Conservation (phyloP, 2,329 filamentous ascomycete genomes). For the Ophiocordyceps camponoti-saundersi region DNA sequence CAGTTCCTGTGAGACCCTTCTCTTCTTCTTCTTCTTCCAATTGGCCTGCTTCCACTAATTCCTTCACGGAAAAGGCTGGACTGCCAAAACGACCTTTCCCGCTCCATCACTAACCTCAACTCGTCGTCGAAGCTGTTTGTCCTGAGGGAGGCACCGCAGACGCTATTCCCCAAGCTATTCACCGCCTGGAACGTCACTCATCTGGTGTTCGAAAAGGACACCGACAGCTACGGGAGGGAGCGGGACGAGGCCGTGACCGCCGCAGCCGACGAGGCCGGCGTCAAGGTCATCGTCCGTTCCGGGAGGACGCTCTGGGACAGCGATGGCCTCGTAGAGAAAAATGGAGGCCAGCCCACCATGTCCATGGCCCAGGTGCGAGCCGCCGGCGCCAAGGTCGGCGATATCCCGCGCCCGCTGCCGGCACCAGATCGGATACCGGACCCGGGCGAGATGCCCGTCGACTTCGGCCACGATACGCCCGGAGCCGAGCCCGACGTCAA, state of each 20-base stretch:
- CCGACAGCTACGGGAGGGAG: constrained; percentile 52
- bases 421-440: constrained; percentile 43
- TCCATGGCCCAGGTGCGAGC: constrained; percentile 49
- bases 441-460: constrained; percentile 43
- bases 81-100: constrained; percentile 54
- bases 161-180: constrained; percentile 55
- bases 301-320: constrained; percentile 61
- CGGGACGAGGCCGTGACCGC: constrained; percentile 42
- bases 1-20: constrained; percentile 39
- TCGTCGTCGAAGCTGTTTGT: constrained; percentile 54
- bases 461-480: constrained; percentile 36
- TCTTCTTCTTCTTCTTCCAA: background rate
- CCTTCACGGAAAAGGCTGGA: constrained; percentile 33
- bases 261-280: constrained; percentile 46
- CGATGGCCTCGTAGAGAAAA: constrained; percentile 47
- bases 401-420: constrained; percentile 42
- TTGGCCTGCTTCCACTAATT: background rate
- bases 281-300: constrained; percentile 45
- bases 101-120: constrained; percentile 52
- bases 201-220: constrained; percentile 65
- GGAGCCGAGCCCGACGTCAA: constrained; percentile 40
- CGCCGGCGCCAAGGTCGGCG: constrained; percentile 45
- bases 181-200: constrained; percentile 58
- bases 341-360: constrained; percentile 58
- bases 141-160: constrained; percentile 55